Conservation (phyloP, 441 rosid species). For the Adansonia madagascariensis region DNA sequence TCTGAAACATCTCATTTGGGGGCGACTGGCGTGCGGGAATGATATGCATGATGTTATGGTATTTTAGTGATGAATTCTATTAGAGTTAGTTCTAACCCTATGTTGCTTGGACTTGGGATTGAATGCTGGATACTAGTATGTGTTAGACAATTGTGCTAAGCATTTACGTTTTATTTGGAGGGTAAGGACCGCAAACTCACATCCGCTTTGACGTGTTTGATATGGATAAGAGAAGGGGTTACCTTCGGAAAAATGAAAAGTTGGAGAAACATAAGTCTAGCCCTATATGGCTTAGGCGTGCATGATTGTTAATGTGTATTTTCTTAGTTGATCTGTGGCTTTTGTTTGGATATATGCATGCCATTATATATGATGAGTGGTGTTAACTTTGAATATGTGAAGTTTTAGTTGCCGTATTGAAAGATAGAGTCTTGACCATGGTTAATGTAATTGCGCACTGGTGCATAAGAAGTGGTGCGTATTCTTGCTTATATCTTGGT, state of each 20-base stretch:
- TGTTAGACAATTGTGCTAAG: too few species aligned
- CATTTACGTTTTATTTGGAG: not conserved
- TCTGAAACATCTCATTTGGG: not conserved
- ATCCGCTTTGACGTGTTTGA: too few species aligned
- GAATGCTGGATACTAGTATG: not conserved
- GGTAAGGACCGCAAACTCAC: not conserved
- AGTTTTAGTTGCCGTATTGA: not conserved
- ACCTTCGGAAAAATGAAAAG: not conserved
- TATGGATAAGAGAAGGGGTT: not conserved
- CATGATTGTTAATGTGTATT: not conserved
- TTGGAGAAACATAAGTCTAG: not conserved
- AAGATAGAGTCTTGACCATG: not conserved
- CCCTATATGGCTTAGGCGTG: not conserved
- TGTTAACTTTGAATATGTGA: not conserved
- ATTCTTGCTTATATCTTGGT: too few species aligned
- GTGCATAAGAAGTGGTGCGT: not conserved
- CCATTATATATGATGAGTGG: too few species aligned
- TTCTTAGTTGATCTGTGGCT: not conserved
- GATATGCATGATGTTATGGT: not conserved
- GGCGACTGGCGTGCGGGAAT: not conserved
- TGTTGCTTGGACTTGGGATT: not conserved
- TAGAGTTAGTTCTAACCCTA: not conserved
- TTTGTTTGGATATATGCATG: not conserved
- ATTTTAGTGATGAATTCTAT: not conserved
- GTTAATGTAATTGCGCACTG: not conserved